Conservation (phyloP, 495 filamentous ascomycete genomes). For the Melanomma pulvis-pyrius region DNA sequence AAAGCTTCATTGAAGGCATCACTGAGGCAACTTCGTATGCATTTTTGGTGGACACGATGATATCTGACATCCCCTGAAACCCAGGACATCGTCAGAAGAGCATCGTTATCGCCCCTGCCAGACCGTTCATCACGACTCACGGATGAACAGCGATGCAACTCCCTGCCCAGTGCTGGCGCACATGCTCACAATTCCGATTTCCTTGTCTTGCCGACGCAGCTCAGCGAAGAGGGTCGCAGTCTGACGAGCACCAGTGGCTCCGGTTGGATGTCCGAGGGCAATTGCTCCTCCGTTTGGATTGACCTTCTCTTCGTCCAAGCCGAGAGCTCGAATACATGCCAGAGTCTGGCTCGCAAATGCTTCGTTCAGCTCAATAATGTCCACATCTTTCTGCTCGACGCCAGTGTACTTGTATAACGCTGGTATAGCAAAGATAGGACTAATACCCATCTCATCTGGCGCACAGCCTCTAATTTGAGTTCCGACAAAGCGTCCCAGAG, state of each 20-base stretch:
- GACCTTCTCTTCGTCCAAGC: slow-evolving; percentile 36
- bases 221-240: slow-evolving; percentile 33
- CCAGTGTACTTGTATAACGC: slow-evolving; percentile 34
- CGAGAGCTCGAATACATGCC: slow-evolving; percentile 34
- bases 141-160: slow-evolving; percentile 33
- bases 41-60: background rate
- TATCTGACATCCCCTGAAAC: background rate
- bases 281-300: slow-evolving; percentile 41
- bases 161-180: slow-evolving; percentile 35
- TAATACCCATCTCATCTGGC: slow-evolving; percentile 41
- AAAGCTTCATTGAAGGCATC: background rate
- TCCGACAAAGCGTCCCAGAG: slow-evolving; percentile 36
- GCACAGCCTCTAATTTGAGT: slow-evolving; percentile 32
- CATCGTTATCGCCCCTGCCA: background rate
- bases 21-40: background rate
- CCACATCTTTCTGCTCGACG: slow-evolving; percentile 36
- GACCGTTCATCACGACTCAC: slow-evolving; percentile 19
- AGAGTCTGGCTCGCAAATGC: slow-evolving; percentile 40
- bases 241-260: slow-evolving; percentile 34
- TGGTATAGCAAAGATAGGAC: slow-evolving; percentile 35
- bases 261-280: slow-evolving; percentile 38
- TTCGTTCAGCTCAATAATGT: slow-evolving; percentile 41
- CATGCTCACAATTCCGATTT: slow-evolving; percentile 37
- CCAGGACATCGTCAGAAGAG: too few species aligned
- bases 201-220: slow-evolving; percentile 31